A percentile compares a stretch with the other conserved stretches of the same genome.
Evolutionary conservation across 768 basidiomycete genomes (phyloP).

Genomic region (Amanita molliuscula): DNA sequence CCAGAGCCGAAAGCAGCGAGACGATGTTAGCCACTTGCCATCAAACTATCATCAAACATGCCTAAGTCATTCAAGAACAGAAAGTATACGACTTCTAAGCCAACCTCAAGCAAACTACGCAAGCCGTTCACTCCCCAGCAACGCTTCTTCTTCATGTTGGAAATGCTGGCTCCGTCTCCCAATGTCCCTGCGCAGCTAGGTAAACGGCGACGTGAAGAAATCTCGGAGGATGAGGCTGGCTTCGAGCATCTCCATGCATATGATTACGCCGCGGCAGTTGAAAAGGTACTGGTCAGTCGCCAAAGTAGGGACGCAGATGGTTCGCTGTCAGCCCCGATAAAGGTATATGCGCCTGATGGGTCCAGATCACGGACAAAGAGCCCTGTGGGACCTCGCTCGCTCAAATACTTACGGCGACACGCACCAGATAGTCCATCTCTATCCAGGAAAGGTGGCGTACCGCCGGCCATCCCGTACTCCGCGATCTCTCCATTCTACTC

Average conservation of each 20-base stretch:
- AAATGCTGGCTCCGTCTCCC: constrained; percentile 17
- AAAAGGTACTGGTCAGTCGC: not conserved
- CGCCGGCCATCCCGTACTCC: not conserved
- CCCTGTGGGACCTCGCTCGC: constrained; percentile 1
- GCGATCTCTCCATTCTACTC: not conserved
- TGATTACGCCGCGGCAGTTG: not conserved
- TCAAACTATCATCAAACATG: not conserved
- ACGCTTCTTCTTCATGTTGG: constrained; percentile 30
- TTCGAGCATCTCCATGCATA: constrained; percentile 5
- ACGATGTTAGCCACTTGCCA: constrained; percentile 17
- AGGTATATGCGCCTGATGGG: constrained; percentile 1
- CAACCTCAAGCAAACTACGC: constrained; percentile 1
- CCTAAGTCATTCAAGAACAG: constrained; percentile 3
- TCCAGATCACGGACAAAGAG: constrained; percentile 1
- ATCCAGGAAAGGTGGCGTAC: not conserved
- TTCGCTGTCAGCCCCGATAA: not conserved
- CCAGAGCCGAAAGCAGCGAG: too few relatives aligned
- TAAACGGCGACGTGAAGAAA: constrained; percentile 16
- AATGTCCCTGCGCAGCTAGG: constrained; percentile 11
- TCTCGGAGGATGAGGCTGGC: constrained; percentile 6
- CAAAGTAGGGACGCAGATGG: not conserved
- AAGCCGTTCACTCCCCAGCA: constrained; percentile 25
- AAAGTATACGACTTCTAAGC: not conserved
- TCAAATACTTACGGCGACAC: not conserved
- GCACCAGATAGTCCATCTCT: not conserved